Evolutionary conservation across 176 grass and related monocot genomes (phyloP).

Genomic region (Miscanthus lutarioriparius): DNA sequence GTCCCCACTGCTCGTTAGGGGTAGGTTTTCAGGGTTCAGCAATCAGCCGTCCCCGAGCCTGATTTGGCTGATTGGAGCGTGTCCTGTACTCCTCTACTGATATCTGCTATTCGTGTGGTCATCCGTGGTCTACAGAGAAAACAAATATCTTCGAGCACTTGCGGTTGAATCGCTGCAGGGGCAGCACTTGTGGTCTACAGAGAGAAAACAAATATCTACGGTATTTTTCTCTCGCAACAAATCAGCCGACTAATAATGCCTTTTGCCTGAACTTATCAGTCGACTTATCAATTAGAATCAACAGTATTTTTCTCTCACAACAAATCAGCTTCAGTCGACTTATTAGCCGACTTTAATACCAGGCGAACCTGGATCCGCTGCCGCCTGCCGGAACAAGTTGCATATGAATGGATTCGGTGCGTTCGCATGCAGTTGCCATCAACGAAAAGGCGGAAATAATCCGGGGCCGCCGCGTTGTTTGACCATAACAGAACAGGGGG

Average conservation of each 20-base stretch:
- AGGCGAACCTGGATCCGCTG: no score
- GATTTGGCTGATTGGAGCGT: not conserved
- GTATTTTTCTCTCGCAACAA: no score
- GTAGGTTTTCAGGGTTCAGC: not conserved
- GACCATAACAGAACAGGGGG: not conserved
- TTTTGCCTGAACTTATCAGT: no score
- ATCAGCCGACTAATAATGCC: no score
- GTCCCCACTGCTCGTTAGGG: no score
- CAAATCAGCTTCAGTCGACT: no score
- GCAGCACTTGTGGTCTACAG: no score
- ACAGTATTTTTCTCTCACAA: no score
- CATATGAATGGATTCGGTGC: not conserved
- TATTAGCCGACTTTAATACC: no score
- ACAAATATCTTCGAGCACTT: not conserved
- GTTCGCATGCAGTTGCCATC: not conserved
- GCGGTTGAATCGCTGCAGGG: no score
- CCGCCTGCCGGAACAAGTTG: slow-evolving; percentile 7
- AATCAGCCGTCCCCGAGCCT: not conserved
- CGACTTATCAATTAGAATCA: no score
- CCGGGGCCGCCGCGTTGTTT: slow-evolving; percentile 25
- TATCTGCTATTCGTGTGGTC: not conserved
- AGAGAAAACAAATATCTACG: no score
- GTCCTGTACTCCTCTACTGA: not conserved
- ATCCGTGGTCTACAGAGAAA: not conserved
- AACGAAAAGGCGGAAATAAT: not conserved